phyloP scores from a whole-genome alignment of 257 asterid species.

The Striga asiatica region DNA sequence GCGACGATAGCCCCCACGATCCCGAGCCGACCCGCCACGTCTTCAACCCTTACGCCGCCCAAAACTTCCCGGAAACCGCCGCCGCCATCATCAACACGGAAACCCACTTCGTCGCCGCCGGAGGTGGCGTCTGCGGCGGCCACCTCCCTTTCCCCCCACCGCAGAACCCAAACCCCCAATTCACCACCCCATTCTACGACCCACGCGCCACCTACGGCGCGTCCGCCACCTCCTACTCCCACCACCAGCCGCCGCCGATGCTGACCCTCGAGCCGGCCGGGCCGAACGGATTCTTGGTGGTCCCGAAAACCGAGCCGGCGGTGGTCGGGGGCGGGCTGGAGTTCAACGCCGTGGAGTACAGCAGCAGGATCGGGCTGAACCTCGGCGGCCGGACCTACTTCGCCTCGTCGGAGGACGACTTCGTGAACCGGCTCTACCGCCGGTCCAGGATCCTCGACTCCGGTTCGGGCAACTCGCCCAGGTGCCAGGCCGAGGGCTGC shows the following conservation, averaged over 20 bases:
- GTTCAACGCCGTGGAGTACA: conserved; percentile 25
- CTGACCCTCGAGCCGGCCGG: conserved; percentile 52
- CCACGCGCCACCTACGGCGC: conserved; percentile 36
- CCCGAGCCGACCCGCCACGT: conserved; percentile 39
- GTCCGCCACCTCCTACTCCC: conserved; percentile 20
- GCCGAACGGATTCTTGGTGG: conserved; percentile 42
- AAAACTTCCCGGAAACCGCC: conserved; percentile 24
- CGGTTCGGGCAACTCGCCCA: conserved; percentile 56
- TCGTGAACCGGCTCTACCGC: conserved; percentile 93
- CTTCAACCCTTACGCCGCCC: conserved; percentile 42
- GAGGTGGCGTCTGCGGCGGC: conserved; percentile 13
- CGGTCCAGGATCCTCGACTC: conserved; percentile 69
- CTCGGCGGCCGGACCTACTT: conserved; percentile 88
- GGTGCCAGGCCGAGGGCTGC: conserved; percentile 96
- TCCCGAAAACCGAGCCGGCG: conserved; percentile 70
- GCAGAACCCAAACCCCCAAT: conserved; percentile 21
- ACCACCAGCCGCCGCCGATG: conserved; percentile 31
- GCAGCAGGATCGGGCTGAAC: conserved; percentile 63
- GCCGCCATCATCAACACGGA: conserved; percentile 31
- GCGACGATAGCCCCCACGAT: conserved; percentile 41
- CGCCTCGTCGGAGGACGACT: conserved; percentile 83
- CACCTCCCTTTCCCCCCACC: conserved; percentile 27
- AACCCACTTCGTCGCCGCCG: conserved; percentile 28
- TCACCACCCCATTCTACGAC: conserved; percentile 32
- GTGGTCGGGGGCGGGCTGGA: conserved; percentile 36